These are phyloP conservation scores for Torulaspora pretoriensis DNA, from an alignment of 1,139 yeast species.

Conservation along the genomic window DNA sequence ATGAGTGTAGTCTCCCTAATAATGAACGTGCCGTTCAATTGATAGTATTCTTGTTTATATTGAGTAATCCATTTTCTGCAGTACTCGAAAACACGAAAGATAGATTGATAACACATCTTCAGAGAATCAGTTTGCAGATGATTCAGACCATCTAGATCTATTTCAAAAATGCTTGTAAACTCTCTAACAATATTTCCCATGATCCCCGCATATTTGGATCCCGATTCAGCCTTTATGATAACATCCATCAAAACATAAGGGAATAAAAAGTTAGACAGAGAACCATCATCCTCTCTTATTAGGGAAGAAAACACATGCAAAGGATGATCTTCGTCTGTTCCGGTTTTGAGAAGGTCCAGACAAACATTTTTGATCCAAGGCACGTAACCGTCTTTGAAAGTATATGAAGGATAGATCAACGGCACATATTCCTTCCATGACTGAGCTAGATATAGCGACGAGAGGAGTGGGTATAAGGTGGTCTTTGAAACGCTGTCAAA, in stretches of 20 bases:
- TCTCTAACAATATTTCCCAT: slow-evolving; percentile 52
- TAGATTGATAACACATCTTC: slow-evolving; percentile 62
- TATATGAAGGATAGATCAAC: slow-evolving; percentile 49
- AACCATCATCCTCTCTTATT: slow-evolving; percentile 67
- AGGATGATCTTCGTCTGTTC: slow-evolving; percentile 46
- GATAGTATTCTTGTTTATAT: slow-evolving; percentile 29
- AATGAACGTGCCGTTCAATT: slow-evolving; percentile 27
- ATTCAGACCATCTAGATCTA: slow-evolving; percentile 44
- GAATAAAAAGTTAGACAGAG: slow-evolving; percentile 65
- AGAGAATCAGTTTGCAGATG: slow-evolving; percentile 56
- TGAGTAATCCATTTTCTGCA: slow-evolving; percentile 69
- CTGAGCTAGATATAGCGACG: slow-evolving; percentile 64
- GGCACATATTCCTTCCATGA: slow-evolving; percentile 42
- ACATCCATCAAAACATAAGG: slow-evolving; percentile 76
- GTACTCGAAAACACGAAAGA: slow-evolving; percentile 79
- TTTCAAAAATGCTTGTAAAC: slow-evolving; percentile 51
- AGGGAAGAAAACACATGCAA: slow-evolving; percentile 64
- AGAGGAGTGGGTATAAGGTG: slow-evolving; percentile 69
- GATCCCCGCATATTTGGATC: slow-evolving; percentile 44
- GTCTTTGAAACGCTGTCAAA: slow-evolving; percentile 68
- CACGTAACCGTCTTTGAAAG: slow-evolving; percentile 42
- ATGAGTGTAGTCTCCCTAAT: slow-evolving; percentile 27
- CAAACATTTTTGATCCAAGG: slow-evolving; percentile 72
- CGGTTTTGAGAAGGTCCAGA: slow-evolving; percentile 53
- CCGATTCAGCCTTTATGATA: slow-evolving; percentile 41